Conservation (phyloP, 371 early-diverging fungal genomes). For the Apophysomyces trapeziformis region DNA sequence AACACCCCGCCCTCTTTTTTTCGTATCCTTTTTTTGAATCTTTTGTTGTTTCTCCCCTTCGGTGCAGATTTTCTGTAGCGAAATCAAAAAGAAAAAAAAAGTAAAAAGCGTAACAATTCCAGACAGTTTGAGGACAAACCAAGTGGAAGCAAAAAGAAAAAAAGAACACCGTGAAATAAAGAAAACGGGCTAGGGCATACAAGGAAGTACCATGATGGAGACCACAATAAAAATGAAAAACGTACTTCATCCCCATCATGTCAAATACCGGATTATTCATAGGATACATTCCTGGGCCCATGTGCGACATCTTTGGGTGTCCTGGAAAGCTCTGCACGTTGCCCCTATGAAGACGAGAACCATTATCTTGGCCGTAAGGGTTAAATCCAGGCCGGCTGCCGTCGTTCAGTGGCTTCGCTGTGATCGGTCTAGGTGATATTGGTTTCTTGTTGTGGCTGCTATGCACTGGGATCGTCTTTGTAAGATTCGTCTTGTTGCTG, state of each 20-base stretch:
- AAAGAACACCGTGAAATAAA: not conserved
- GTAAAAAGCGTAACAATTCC: not conserved
- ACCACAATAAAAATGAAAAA: not conserved
- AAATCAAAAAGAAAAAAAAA: not conserved
- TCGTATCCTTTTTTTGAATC: not conserved
- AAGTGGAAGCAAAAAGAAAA: slow-evolving; percentile 5
- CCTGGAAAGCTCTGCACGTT: not conserved
- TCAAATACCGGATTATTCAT: slow-evolving; percentile 11
- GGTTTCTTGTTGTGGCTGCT: not conserved
- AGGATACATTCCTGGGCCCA: slow-evolving; percentile 7
- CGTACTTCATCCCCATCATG: slow-evolving; percentile 12
- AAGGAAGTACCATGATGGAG: slow-evolving; percentile 8
- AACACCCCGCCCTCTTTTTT: slow-evolving; percentile 1
- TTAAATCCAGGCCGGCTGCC: not conserved
- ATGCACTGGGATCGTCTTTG: not conserved
- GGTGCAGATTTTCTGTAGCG: not conserved
- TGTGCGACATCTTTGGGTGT: slow-evolving; percentile 6
- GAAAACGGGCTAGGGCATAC: not conserved
- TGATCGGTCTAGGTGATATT: not conserved
- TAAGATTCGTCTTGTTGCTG: not conserved
- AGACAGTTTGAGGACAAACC: slow-evolving; percentile 6
- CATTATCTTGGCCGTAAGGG: not conserved
- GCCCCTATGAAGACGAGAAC: not conserved
- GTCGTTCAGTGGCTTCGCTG: not conserved
- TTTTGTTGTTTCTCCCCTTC: not conserved